Conservation (phyloP, 305 asterid genomes). For the Lippia alba region DNA sequence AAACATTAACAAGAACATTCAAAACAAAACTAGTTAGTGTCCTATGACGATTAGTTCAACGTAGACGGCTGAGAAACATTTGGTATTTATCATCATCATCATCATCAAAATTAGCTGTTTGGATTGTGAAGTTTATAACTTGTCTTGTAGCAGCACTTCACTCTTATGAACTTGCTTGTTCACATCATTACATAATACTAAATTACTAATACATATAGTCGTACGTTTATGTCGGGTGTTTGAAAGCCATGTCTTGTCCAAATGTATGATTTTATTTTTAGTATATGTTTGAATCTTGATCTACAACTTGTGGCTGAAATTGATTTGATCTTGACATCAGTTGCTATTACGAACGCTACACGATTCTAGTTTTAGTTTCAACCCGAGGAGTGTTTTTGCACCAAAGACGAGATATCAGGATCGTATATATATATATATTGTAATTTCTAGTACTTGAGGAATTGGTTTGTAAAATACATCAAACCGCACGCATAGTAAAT, state of each 20-base stretch:
- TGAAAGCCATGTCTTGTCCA: constrained; percentile 19
- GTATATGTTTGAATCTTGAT: not conserved
- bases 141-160: constrained; percentile 16
- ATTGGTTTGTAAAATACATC: no score
- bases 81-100: not conserved
- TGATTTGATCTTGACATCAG: no score
- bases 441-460: no score
- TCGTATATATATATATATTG: no score
- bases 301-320: no score
- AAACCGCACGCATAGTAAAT: no score
- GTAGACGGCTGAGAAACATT: constrained; percentile 1
- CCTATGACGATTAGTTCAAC: constrained; percentile 6
- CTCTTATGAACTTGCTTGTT: not conserved
- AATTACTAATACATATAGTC: not conserved
- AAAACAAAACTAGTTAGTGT: constrained; percentile 17
- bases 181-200: constrained; percentile 22
- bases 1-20: not conserved
- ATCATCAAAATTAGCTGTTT: constrained; percentile 9
- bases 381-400: no score
- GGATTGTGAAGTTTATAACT: constrained; percentile 19
- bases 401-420: no score
- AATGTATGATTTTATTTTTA: not conserved
- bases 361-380: no score
- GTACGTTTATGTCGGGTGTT: not conserved
- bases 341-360: no score